phyloP scores from a whole-genome alignment of 768 basidiomycete genomes.

The Macrolepiota albuminosa region DNA sequence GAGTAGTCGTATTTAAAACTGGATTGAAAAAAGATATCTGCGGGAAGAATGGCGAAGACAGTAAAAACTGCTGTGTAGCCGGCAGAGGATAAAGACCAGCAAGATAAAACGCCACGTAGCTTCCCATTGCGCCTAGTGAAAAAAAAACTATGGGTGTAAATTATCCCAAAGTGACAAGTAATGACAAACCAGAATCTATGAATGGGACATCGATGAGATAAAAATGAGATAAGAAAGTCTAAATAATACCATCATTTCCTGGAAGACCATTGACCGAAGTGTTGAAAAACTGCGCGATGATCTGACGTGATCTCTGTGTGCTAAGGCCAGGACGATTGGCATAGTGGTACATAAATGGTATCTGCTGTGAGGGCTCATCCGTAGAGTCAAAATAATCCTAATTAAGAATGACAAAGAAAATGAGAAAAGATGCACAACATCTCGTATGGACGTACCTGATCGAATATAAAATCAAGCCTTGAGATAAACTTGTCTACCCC shows the following conservation, averaged over 20 bases:
- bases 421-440: background rate
- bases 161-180: background rate
- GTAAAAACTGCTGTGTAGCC: conserved; percentile 52
- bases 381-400: conserved; percentile 59
- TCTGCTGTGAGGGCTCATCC: conserved; percentile 63
- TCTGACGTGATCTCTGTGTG: conserved; percentile 49
- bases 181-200: conserved; percentile 19
- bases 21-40: conserved; percentile 60
- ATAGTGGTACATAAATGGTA: conserved; percentile 70
- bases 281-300: conserved; percentile 54
- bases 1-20: conserved; percentile 50
- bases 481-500: conserved; percentile 49
- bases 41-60: conserved; percentile 61
- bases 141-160: background rate
- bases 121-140: conserved; percentile 53
- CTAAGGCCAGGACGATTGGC: conserved; percentile 56
- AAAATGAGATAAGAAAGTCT: background rate
- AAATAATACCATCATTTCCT: conserved; percentile 56
- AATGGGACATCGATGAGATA: conserved; percentile 14
- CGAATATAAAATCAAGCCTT: conserved; percentile 54
- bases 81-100: conserved; percentile 61
- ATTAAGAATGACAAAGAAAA: background rate
- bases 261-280: conserved; percentile 53
- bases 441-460: conserved; percentile 30
- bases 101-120: conserved; percentile 54